Conservation (phyloP, 2,329 filamentous ascomycete species). For the Waltergamsia citrina region DNA sequence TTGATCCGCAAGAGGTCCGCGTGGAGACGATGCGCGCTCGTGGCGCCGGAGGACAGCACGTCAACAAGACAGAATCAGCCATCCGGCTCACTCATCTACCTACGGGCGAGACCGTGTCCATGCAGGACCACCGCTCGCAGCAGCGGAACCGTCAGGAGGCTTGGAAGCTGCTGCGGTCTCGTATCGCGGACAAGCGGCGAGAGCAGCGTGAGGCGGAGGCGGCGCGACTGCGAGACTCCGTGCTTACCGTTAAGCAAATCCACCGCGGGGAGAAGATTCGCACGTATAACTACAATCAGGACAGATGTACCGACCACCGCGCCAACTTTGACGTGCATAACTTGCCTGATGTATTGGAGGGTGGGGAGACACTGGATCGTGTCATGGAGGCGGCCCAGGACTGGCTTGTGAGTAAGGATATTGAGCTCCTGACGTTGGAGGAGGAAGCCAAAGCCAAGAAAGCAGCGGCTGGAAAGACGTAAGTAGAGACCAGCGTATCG, state of each 20-base stretch:
- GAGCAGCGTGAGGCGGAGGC: conserved; percentile 80
- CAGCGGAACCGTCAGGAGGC: conserved; percentile 80
- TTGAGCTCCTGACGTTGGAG: conserved; percentile 61
- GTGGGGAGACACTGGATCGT: conserved; percentile 59
- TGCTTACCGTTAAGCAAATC: conserved; percentile 71
- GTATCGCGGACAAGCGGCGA: conserved; percentile 68
- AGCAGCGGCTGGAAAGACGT: conserved; percentile 3
- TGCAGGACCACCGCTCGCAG: conserved; percentile 90
- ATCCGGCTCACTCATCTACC: conserved; percentile 87
- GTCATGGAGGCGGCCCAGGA: conserved; percentile 69
- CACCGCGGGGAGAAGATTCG: conserved; percentile 89
- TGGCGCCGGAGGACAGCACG: conserved; percentile 92
- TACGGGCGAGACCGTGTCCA: conserved; percentile 76
- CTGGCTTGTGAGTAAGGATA: conserved; percentile 69
- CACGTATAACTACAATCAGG: conserved; percentile 72
- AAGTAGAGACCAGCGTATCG: background rate
- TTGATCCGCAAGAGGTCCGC: conserved; percentile 73
- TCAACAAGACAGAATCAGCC: conserved; percentile 96
- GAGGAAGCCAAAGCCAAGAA: conserved; percentile 30
- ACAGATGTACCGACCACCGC: conserved; percentile 82
- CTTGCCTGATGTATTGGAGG: conserved; percentile 69
- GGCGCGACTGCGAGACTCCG: conserved; percentile 62
- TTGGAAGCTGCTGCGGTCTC: conserved; percentile 75
- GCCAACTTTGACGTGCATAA: conserved; percentile 73
- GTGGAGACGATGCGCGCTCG: conserved; percentile 85